A percentile compares a stretch with the other conserved stretches of the same genome.
Conservation (phyloP, 176 grass and related monocot species). For the Phyllostachys edulis region DNA sequence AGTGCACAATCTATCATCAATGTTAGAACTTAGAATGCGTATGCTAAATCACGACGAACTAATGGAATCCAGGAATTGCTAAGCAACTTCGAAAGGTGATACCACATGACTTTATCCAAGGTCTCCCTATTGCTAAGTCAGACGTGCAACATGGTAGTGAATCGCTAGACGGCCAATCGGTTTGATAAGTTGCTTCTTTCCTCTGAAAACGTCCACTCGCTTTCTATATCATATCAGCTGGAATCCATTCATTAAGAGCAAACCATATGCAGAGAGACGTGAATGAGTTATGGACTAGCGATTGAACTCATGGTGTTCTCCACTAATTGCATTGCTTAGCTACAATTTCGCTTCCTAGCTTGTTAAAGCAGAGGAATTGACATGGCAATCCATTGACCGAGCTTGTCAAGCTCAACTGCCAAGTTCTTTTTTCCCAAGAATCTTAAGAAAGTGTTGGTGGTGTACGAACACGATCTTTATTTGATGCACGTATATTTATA, state of each 20-base stretch:
- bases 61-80: not conserved
- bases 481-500: slow-evolving; percentile 1
- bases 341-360: not conserved
- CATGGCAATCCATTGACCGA: slow-evolving; percentile 35
- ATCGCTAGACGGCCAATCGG: not conserved
- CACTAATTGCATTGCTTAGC: not conserved
- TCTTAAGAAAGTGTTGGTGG: not conserved
- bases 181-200: not conserved
- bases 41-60: not conserved
- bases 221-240: not conserved
- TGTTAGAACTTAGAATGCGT: slow-evolving; percentile 22
- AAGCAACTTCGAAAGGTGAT: not conserved
- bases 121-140: slow-evolving; percentile 33
- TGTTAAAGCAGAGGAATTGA: slow-evolving; percentile 18
- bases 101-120: slow-evolving; percentile 10
- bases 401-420: not conserved
- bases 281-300: slow-evolving; percentile 10
- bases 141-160: slow-evolving; percentile 37
- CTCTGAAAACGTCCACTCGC: not conserved
- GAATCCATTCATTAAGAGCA: slow-evolving; percentile 6
- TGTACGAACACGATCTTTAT: slow-evolving; percentile 29
- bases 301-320: not conserved
- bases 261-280: not conserved
- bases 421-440: not conserved
- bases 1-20: not conserved